Evolutionary conservation across 176 grass and related monocot genomes (phyloP).

Genomic region (Bonia amplexicaulis): DNA sequence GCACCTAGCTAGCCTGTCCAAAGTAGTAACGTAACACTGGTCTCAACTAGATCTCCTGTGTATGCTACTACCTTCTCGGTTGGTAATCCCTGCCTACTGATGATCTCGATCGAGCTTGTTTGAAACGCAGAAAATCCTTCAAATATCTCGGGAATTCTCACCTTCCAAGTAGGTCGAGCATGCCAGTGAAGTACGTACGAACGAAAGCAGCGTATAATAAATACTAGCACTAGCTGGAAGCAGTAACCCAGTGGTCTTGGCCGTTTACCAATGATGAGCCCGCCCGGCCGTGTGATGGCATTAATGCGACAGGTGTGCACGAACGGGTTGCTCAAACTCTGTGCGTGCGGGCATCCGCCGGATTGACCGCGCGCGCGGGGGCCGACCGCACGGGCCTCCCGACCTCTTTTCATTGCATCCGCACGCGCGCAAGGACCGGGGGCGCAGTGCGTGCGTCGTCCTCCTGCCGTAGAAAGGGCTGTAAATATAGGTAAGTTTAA

Average conservation of each 20-base stretch:
- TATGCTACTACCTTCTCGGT: background rate
- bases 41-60: background rate
- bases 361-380: background rate
- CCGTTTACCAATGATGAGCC: background rate
- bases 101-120: background rate
- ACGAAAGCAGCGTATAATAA: background rate
- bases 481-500: no score
- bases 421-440: background rate
- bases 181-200: background rate
- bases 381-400: background rate
- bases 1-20: background rate
- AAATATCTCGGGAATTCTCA: background rate
- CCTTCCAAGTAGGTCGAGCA: background rate
- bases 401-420: background rate
- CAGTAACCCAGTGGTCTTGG: background rate
- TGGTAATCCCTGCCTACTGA: background rate
- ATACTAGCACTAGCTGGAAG: background rate
- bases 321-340: background rate
- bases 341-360: background rate
- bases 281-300: background rate
- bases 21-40: background rate
- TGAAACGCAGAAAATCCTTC: background rate
- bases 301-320: conserved; percentile 11
- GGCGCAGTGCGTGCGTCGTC: background rate
- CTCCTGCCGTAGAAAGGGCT: background rate